Conservation (phyloP, 352 stramenopile species). For the Blastocystis sp. region DNA sequence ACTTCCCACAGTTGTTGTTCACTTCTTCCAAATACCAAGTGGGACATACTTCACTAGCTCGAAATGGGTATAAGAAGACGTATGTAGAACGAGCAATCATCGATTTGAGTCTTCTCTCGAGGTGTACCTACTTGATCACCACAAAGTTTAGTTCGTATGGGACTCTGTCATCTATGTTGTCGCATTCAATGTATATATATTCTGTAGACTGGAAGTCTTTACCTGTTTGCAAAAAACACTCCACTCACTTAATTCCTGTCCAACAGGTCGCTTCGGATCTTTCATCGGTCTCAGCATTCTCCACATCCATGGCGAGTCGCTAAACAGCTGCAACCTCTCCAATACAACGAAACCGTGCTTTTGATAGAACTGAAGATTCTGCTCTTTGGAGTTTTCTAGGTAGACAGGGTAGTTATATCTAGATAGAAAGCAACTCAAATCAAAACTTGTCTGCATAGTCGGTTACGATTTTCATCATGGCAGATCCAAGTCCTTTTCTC, state of each 20-base stretch:
- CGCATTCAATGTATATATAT: background rate
- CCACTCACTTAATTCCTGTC: background rate
- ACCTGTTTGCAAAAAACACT: background rate
- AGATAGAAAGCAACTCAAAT: background rate
- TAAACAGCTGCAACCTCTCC: background rate
- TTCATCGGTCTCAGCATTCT: background rate
- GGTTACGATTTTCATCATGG: background rate
- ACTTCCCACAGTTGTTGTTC: background rate
- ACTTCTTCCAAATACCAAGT: background rate
- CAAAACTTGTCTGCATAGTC: background rate
- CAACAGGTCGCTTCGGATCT: background rate
- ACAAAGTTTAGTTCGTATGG: conserved; percentile 3
- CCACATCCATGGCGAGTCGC: background rate
- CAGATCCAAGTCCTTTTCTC: background rate
- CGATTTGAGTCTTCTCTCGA: background rate
- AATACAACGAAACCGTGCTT: conserved; percentile 10
- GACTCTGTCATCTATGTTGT: background rate
- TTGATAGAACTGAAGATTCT: background rate
- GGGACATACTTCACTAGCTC: background rate
- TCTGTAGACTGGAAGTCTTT: background rate
- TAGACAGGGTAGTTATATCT: conserved; percentile 17
- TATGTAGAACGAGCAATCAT: background rate
- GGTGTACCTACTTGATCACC: background rate
- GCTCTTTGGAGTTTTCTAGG: conserved; percentile 8
- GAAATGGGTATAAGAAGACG: background rate